A percentile compares a stretch with the other conserved stretches of the same genome.
Conservation (phyloP, 1,284 basidiomycete genomes). For the Cutaneotrichosporon dermatis region DNA sequence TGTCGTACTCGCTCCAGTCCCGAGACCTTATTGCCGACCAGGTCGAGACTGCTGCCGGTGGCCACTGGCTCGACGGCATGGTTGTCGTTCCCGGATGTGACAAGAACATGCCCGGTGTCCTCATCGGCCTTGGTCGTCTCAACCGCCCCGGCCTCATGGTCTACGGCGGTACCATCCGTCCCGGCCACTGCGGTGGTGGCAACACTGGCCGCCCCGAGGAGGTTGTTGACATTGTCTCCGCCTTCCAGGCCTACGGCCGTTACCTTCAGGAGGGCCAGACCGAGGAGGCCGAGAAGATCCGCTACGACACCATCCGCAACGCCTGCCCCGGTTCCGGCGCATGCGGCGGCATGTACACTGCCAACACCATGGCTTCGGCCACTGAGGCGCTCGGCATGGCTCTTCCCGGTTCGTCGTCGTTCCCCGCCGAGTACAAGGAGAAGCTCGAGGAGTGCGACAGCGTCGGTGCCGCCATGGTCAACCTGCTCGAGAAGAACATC, state of each 20-base stretch:
- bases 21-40: slow-evolving; percentile 95
- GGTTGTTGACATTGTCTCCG: slow-evolving; percentile 84
- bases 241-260: slow-evolving; percentile 92
- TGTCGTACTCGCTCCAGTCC: slow-evolving; percentile 93
- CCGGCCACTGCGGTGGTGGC: slow-evolving; percentile 72
- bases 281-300: slow-evolving; percentile 68
- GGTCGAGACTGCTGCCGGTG: slow-evolving; percentile 92
- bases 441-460: slow-evolving; percentile 69
- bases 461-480: slow-evolving; percentile 73
- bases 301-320: slow-evolving; percentile 79
- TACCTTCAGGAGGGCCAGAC: slow-evolving; percentile 86
- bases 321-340: slow-evolving; percentile 93
- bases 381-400: slow-evolving; percentile 91
- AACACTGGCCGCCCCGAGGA: slow-evolving; percentile 43
- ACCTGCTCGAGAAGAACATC: slow-evolving; percentile 85
- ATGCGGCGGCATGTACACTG: slow-evolving; percentile 90
- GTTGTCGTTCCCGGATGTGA: slow-evolving; percentile 94
- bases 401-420: slow-evolving; percentile 92
- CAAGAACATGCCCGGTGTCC: slow-evolving; percentile 95
- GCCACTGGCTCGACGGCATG: slow-evolving; percentile 98
- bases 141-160: slow-evolving; percentile 95
- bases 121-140: slow-evolving; percentile 86
- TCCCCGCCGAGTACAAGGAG: slow-evolving; percentile 85
- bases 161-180: slow-evolving; percentile 89
- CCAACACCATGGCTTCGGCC: slow-evolving; percentile 93